phyloP scores from a whole-genome alignment of 495 filamentous ascomycete species.

The Lindgomyces ingoldianus region DNA sequence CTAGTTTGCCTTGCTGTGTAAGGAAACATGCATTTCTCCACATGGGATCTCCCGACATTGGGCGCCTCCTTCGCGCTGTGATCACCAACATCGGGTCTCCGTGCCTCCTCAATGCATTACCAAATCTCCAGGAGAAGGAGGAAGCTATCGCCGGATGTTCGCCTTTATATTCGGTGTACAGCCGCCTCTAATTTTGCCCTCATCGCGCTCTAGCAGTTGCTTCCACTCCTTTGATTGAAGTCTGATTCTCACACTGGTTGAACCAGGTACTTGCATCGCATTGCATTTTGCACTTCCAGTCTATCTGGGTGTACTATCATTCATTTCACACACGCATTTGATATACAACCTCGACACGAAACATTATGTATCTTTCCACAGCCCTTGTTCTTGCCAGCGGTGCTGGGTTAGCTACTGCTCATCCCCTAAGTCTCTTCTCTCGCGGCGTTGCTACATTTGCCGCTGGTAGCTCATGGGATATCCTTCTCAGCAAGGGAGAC shows the following conservation, averaged over 20 bases:
- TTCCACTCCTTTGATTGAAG: constrained; percentile 12
- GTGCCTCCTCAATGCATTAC: not conserved
- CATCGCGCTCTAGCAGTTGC: constrained; percentile 29
- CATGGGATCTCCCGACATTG: not conserved
- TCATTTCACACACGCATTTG: not conserved
- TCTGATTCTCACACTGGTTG: constrained; percentile 10
- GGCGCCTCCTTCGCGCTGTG: not conserved
- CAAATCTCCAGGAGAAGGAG: not conserved
- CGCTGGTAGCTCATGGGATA: constrained; percentile 38
- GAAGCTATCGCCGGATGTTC: not conserved
- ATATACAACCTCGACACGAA: constrained; percentile 1
- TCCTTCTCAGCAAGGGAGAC: constrained; percentile 49
- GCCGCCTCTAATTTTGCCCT: not conserved
- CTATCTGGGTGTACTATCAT: too few species aligned
- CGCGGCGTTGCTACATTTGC: constrained; percentile 29
- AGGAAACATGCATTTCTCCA: not conserved
- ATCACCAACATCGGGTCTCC: not conserved
- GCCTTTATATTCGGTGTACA: not conserved
- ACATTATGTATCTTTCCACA: constrained; percentile 14
- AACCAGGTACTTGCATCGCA: constrained; percentile 10
- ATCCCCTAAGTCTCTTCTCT: constrained; percentile 1
- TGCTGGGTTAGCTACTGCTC: constrained; percentile 10
- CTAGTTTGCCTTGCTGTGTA: not conserved
- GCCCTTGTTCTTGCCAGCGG: constrained; percentile 16
- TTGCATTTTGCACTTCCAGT: too few species aligned